Evolutionary conservation across 75 land plant genomes (phyloP).

Genomic region (Adiantum capillusveneris): DNA sequence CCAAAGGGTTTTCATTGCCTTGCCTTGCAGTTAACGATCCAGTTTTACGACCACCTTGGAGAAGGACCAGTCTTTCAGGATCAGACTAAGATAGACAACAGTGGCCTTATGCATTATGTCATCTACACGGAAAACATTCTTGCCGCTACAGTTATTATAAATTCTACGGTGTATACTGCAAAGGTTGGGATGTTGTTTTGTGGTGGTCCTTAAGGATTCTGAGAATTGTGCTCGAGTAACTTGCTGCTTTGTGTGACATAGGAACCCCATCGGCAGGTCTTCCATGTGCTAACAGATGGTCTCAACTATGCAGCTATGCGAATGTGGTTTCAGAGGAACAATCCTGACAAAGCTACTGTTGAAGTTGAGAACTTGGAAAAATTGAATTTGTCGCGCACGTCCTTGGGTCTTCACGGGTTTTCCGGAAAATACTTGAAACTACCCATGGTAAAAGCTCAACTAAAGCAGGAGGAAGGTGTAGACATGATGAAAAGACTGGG

Average conservation of each 20-base stretch:
- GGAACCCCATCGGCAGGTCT: conserved; percentile 53
- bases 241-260: conserved; percentile 29
- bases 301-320: conserved; percentile 64
- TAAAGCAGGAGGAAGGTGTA: neutral
- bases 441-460: neutral
- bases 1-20: conserved; percentile 69
- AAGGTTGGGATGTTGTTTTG: conserved; percentile 32
- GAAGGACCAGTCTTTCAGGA: neutral
- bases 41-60: conserved; percentile 20
- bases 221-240: too few species aligned
- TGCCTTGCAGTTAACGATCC: conserved; percentile 44
- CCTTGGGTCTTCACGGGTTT: neutral
- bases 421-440: neutral
- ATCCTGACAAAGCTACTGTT: conserved; percentile 32
- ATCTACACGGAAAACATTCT: conserved; percentile 58
- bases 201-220: too few species aligned
- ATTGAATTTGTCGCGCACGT: conserved; percentile 4
- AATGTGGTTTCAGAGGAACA: conserved; percentile 47
- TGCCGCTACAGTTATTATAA: conserved; percentile 62
- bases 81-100: conserved; percentile 18
- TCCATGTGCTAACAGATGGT: conserved; percentile 62
- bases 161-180: conserved; percentile 53
- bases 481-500: neutral
- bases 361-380: conserved; percentile 52
- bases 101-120: conserved; percentile 40